phyloP scores from a whole-genome alignment of 2,329 filamentous ascomycete species.

The Talaromyces sp. region DNA sequence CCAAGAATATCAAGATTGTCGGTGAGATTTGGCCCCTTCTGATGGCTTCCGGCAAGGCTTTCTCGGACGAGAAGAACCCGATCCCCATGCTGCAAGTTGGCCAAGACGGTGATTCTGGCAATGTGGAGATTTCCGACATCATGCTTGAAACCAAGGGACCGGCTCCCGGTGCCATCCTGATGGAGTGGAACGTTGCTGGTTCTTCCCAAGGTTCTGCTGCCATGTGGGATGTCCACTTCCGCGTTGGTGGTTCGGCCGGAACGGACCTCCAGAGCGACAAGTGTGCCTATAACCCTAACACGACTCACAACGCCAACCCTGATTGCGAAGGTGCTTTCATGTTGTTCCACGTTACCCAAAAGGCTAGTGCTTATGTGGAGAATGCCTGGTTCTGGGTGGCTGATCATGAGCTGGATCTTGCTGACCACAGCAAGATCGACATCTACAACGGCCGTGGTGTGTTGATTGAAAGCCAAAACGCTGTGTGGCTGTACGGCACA shows the following conservation, averaged over 20 bases:
- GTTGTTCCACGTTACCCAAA: conserved; percentile 51
- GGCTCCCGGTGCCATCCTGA: conserved; percentile 78
- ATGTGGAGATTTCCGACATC: conserved; percentile 81
- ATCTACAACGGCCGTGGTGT: conserved; percentile 86
- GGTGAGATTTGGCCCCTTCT: conserved; percentile 90
- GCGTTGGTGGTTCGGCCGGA: conserved; percentile 80
- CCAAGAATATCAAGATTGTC: conserved; percentile 75
- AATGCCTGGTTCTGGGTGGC: conserved; percentile 89
- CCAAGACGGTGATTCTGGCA: conserved; percentile 66
- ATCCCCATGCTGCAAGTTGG: conserved; percentile 83
- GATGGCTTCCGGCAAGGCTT: conserved; percentile 70
- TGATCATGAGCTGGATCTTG: conserved; percentile 79
- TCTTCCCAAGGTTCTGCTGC: conserved; percentile 60
- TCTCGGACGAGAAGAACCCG: conserved; percentile 69
- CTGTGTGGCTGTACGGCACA: conserved; percentile 79
- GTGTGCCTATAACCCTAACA: conserved; percentile 69
- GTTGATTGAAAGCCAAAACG: conserved; percentile 68
- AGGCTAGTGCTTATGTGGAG: conserved; percentile 69
- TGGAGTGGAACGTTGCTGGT: conserved; percentile 83
- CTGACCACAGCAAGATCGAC: conserved; percentile 60
- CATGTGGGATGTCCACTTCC: conserved; percentile 95
- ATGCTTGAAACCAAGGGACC: conserved; percentile 79
- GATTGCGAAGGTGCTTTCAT: conserved; percentile 70
- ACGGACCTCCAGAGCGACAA: conserved; percentile 73
- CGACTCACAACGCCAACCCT: conserved; percentile 52